A percentile compares a stretch with the other conserved stretches of the same genome.
Conservation (phyloP, 768 basidiomycete genomes). For the Panaeolus papilionaceus region DNA sequence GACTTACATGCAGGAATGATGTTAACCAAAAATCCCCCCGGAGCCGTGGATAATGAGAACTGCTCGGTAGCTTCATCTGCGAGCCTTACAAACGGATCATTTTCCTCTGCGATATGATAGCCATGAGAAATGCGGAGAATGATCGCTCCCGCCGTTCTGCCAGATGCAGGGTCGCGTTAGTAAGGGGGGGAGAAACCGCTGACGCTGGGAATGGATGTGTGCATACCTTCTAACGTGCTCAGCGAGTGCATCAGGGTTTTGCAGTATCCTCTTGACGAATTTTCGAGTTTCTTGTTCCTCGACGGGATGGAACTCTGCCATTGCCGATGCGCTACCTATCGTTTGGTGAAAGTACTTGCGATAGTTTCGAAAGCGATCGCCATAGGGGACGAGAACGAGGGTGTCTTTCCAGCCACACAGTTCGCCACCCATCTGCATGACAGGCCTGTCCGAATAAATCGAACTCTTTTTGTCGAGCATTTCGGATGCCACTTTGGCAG, state of each 20-base stretch:
- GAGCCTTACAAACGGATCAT: slow-evolving; percentile 46
- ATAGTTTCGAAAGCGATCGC: slow-evolving; percentile 45
- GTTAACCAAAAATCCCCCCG: slow-evolving; percentile 54
- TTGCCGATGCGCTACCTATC: slow-evolving; percentile 44
- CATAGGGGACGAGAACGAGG: slow-evolving; percentile 43
- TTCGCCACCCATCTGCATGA: slow-evolving; percentile 47
- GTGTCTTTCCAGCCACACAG: slow-evolving; percentile 48
- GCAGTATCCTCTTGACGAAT: slow-evolving; percentile 46
- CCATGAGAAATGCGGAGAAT: slow-evolving; percentile 53
- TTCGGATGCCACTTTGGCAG: slow-evolving; percentile 44
- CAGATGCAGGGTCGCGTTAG: not conserved
- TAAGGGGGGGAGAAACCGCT: no score
- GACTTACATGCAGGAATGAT: slow-evolving; percentile 51
- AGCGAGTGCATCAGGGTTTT: slow-evolving; percentile 38
- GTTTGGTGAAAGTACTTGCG: slow-evolving; percentile 48
- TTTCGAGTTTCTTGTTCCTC: slow-evolving; percentile 46
- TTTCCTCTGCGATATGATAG: slow-evolving; percentile 43
- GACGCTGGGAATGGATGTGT: not conserved
- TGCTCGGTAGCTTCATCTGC: slow-evolving; percentile 46
- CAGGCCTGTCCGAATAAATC: slow-evolving; percentile 62
- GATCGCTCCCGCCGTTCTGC: slow-evolving; percentile 49
- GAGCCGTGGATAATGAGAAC: slow-evolving; percentile 46
- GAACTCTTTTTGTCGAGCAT: slow-evolving; percentile 58
- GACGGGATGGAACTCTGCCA: slow-evolving; percentile 43
- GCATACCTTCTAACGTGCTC: slow-evolving; percentile 45